phyloP scores from a whole-genome alignment of 1,139 yeast species.

The Kodamaea anthophila region DNA sequence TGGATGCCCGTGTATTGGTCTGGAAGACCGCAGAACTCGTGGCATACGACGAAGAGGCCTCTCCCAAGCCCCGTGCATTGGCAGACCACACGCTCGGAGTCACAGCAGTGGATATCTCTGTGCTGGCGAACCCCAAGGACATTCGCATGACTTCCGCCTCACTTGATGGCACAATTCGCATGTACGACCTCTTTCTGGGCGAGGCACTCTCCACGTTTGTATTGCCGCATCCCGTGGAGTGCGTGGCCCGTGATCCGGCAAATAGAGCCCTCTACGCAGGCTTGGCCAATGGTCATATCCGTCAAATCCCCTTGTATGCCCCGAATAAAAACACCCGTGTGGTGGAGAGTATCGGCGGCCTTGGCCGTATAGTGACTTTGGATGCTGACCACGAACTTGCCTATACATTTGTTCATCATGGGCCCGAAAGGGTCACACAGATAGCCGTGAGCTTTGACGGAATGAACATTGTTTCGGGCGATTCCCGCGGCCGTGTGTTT shows the following conservation, averaged over 20 bases:
- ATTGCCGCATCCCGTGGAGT: conserved; percentile 49
- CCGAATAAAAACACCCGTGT: conserved; percentile 36
- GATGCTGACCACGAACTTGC: conserved; percentile 45
- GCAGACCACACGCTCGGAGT: conserved; percentile 76
- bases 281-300: conserved; percentile 53
- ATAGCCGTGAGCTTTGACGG: conserved; percentile 71
- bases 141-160: conserved; percentile 68
- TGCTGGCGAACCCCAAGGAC: conserved; percentile 48
- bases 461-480: conserved; percentile 68
- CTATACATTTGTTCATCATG: conserved; percentile 56
- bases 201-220: conserved; percentile 65
- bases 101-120: conserved; percentile 51
- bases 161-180: conserved; percentile 67
- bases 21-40: conserved; percentile 68
- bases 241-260: conserved; percentile 73
- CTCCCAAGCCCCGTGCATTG: conserved; percentile 44
- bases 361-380: conserved; percentile 47
- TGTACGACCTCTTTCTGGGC: conserved; percentile 45
- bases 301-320: conserved; percentile 51
- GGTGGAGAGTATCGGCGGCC: conserved; percentile 53
- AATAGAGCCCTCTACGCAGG: conserved; percentile 75
- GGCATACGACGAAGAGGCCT: conserved; percentile 18
- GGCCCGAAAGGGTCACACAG: conserved; percentile 37
- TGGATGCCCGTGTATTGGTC: conserved; percentile 71
- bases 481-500: conserved; percentile 57